Conservation (phyloP, 371 early-diverging fungal genomes). For the Syncephalastrum contaminatum region DNA sequence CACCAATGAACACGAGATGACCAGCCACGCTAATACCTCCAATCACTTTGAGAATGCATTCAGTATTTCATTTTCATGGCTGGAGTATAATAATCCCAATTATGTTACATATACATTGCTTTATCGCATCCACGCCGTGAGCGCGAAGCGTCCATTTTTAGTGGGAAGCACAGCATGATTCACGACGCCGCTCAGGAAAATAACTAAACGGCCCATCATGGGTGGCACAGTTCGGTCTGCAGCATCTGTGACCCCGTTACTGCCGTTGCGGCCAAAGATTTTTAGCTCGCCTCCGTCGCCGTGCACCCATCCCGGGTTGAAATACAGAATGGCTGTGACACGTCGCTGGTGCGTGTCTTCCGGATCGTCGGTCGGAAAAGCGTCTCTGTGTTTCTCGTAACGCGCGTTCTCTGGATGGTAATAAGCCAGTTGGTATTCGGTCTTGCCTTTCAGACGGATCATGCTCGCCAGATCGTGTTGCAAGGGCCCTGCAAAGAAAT, state of each 20-base stretch:
- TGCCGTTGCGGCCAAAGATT: constrained; percentile 43
- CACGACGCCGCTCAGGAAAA: constrained; percentile 62
- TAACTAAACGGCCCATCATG: constrained; percentile 50
- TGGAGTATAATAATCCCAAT: too few relatives aligned
- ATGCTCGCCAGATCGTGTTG: constrained; percentile 47
- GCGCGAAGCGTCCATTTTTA: constrained; percentile 46
- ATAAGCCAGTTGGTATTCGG: constrained; percentile 61
- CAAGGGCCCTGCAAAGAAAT: constrained; percentile 37
- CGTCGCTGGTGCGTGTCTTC: constrained; percentile 58
- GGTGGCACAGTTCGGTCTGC: constrained; percentile 48
- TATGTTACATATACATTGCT: background rate
- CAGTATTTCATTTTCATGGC: too few relatives aligned
- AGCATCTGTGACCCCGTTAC: constrained; percentile 36
- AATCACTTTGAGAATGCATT: too few relatives aligned
- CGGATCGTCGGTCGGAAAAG: constrained; percentile 58
- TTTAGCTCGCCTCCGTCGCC: constrained; percentile 61
- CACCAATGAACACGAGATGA: too few relatives aligned
- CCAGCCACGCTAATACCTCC: too few relatives aligned
- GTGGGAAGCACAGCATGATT: constrained; percentile 62
- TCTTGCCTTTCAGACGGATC: constrained; percentile 51
- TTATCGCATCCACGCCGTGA: constrained; percentile 60
- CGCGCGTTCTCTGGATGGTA: constrained; percentile 61
- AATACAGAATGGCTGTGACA: constrained; percentile 59
- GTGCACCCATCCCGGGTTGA: constrained; percentile 52
- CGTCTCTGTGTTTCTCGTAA: constrained; percentile 65